Evolutionary conservation across 169 alveolate genomes (phyloP).

Genomic region (Neospora caninum): DNA sequence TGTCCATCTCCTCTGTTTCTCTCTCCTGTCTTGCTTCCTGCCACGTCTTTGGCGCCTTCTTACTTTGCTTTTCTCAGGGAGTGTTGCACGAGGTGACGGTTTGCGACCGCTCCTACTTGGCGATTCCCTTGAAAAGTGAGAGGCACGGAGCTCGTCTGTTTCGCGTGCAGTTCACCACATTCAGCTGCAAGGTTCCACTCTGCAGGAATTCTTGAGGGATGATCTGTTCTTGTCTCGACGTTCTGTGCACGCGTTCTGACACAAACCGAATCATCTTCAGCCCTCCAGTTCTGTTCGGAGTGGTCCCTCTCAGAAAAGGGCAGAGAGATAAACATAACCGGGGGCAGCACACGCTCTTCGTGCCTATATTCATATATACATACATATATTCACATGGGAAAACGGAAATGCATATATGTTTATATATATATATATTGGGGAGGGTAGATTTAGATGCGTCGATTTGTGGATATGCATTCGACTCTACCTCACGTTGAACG

Average conservation of each 20-base stretch:
- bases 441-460: background rate
- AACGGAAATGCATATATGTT: background rate
- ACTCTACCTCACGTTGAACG: background rate
- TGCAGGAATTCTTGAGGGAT: background rate
- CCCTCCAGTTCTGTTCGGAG: no score
- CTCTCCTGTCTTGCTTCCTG: background rate
- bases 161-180: background rate
- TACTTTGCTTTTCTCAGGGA: background rate
- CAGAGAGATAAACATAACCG: no score
- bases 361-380: no score
- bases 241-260: no score
- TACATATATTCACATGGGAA: background rate
- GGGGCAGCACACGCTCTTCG: no score
- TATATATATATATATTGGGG: background rate
- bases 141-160: background rate
- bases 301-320: no score
- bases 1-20: background rate
- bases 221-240: no score
- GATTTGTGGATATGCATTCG: background rate
- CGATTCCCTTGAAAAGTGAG: conserved; percentile 36
- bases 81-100: conserved; percentile 25
- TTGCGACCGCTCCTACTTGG: conserved; percentile 18
- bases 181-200: background rate
- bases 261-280: no score
- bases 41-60: background rate